Evolutionary conservation across 306 rosid genomes (phyloP).

Genomic region (Lithocarpus polystachyus): DNA sequence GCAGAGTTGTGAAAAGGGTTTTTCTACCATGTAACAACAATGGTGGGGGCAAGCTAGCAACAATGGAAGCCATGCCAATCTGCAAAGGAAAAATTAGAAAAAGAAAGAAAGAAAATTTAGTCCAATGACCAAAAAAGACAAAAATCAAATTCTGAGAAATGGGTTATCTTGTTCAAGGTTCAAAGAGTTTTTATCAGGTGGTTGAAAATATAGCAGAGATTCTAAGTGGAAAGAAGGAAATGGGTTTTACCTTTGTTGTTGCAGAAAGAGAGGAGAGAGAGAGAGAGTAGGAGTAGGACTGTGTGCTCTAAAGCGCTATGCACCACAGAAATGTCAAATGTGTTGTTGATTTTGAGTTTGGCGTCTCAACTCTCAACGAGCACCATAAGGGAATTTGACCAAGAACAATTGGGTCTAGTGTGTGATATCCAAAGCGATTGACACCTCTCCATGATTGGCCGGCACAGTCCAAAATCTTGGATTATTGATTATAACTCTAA

Average conservation of each 20-base stretch:
- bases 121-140: neutral
- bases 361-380: neutral
- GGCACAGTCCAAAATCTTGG: neutral
- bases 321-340: constrained; percentile 33
- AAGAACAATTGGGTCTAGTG: neutral
- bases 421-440: neutral
- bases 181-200: neutral
- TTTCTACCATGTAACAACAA: constrained; percentile 44
- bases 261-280: neutral
- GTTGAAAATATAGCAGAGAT: constrained; percentile 14
- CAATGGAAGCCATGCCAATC: constrained; percentile 61
- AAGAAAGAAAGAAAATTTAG: neutral
- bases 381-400: neutral
- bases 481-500: too few species aligned
- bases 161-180: neutral
- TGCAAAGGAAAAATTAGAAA: neutral
- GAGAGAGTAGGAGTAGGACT: constrained; percentile 4
- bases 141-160: neutral
- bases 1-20: constrained; percentile 21
- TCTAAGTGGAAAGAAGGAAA: neutral
- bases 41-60: constrained; percentile 55
- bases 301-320: neutral
- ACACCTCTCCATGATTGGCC: neutral
- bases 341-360: neutral
- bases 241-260: constrained; percentile 1